Evolutionary conservation across 2,329 filamentous ascomycete genomes (phyloP).

Genomic region (Pestalotiopsis sp.): DNA sequence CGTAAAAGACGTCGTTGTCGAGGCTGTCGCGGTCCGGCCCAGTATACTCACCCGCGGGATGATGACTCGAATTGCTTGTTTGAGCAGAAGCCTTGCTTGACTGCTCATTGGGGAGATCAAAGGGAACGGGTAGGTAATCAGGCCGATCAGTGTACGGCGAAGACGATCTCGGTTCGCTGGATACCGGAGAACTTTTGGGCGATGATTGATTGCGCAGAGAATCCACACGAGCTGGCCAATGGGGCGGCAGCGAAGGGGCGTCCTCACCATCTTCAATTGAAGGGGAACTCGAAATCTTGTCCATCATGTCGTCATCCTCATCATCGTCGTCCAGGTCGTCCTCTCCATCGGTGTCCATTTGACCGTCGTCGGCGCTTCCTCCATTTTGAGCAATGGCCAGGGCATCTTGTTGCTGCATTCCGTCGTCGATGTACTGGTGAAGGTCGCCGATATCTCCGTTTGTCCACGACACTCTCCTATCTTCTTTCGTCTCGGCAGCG

Average conservation of each 20-base stretch:
- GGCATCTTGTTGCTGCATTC: conserved; percentile 58
- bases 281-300: conserved; percentile 97
- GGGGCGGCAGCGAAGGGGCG: conserved; percentile 41
- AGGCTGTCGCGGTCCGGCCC: conserved; percentile 24
- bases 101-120: conserved; percentile 28
- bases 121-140: conserved; percentile 31
- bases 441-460: conserved; percentile 44
- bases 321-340: conserved; percentile 78
- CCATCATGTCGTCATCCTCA: conserved; percentile 87
- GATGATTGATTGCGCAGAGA: conserved; percentile 39
- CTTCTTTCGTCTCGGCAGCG: conserved; percentile 76
- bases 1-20: conserved; percentile 17
- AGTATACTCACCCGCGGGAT: conserved; percentile 53
- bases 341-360: conserved; percentile 70
- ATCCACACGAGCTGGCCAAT: conserved; percentile 48
- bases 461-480: conserved; percentile 61
- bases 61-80: conserved; percentile 43
- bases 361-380: conserved; percentile 59
- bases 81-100: conserved; percentile 37
- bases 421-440: conserved; percentile 51
- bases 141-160: conserved; percentile 46
- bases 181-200: conserved; percentile 31
- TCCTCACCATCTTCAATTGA: conserved; percentile 99
- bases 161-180: conserved; percentile 39
- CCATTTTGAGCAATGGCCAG: conserved; percentile 66